phyloP scores from a whole-genome alignment of 106 monocot genomes.

The Acanthochlamys bracteata region DNA sequence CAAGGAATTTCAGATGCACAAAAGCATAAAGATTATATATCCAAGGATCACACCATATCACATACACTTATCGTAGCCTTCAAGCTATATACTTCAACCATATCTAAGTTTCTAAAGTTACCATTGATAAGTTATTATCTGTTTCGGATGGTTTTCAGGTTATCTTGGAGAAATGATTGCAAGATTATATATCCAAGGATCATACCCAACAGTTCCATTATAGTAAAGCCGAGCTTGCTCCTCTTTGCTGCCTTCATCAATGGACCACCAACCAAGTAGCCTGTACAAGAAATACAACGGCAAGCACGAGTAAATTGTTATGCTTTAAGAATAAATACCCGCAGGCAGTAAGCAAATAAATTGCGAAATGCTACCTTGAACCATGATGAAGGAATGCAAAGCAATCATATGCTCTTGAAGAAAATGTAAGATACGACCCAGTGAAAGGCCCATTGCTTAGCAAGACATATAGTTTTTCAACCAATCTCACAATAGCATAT shows the following conservation, averaged over 20 bases:
- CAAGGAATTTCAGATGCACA: no score
- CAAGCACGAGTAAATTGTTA: slow-evolving; percentile 7
- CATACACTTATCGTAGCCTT: no score
- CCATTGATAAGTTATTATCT: no score
- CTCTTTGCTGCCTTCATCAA: slow-evolving; percentile 97
- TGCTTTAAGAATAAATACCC: background rate
- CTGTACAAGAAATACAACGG: slow-evolving; percentile 20
- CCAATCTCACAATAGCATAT: slow-evolving; percentile 64
- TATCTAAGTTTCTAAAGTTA: no score
- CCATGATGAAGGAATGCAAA: slow-evolving; percentile 92
- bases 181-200: no score
- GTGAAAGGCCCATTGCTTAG: slow-evolving; percentile 42
- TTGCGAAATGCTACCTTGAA: no score
- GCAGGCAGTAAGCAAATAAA: no score
- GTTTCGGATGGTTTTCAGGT: no score
- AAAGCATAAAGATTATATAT: no score
- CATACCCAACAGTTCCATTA: slow-evolving; percentile 58
- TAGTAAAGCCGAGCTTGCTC: slow-evolving; percentile 81
- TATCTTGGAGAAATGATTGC: no score
- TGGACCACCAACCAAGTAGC: slow-evolving; percentile 96
- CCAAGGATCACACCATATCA: no score
- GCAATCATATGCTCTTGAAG: slow-evolving; percentile 59
- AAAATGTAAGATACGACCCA: slow-evolving; percentile 49
- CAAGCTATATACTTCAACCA: no score
- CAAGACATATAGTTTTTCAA: slow-evolving; percentile 79